A percentile compares a stretch with the other conserved stretches of the same genome.
Conservation (phyloP, 441 rosid genomes). For the Erodium texanum region DNA sequence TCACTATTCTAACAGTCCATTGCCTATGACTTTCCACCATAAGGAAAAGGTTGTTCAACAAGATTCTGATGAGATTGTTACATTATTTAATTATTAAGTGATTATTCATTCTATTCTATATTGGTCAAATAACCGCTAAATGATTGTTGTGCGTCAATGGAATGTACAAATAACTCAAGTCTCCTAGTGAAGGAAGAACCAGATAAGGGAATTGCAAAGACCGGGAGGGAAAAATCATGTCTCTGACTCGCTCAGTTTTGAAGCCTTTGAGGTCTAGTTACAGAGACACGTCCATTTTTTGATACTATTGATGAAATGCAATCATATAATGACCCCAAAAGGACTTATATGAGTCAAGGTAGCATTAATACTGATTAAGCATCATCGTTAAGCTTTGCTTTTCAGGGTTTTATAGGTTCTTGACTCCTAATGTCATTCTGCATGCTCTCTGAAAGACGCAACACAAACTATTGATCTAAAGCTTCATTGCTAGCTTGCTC, state of each 20-base stretch:
- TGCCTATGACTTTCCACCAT: conserved; percentile 38
- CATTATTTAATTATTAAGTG: no score
- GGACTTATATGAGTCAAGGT: conserved; percentile 59
- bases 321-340: conserved; percentile 48
- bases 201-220: no score
- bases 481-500: no score
- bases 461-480: conserved; percentile 33
- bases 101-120: no score
- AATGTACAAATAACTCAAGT: no score
- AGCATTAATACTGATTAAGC: no score
- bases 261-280: no score
- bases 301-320: conserved; percentile 68
- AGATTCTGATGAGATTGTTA: conserved; percentile 47
- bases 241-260: no score
- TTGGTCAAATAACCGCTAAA: no score
- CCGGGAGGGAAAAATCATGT: no score
- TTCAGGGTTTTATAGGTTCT: background rate
- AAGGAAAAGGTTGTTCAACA: conserved; percentile 33
- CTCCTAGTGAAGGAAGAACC: no score
- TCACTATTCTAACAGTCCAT: conserved; percentile 24
- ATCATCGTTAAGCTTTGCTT: background rate
- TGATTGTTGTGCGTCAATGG: no score
- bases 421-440: background rate
- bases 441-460: conserved; percentile 43
- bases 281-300: conserved; percentile 42